Conservation (phyloP, 805 yeast species). For the Vanderwaltozyma verrucispora region DNA sequence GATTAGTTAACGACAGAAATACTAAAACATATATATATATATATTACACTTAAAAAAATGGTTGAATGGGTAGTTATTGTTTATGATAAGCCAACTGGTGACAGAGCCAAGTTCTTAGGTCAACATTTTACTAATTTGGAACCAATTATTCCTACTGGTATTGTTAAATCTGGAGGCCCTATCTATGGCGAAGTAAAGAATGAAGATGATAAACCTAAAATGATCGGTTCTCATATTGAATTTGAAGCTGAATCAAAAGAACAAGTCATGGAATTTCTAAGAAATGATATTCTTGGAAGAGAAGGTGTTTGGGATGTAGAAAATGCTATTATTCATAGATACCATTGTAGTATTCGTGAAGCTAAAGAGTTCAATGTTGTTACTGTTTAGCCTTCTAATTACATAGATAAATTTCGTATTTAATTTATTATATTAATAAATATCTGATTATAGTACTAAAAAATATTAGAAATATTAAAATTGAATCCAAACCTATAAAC, state of each 20-base stretch:
- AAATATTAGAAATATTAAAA: too few relatives aligned
- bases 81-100: slow-evolving; percentile 57
- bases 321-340: slow-evolving; percentile 48
- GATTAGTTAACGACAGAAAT: too few relatives aligned
- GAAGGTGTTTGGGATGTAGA: slow-evolving; percentile 72
- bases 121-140: slow-evolving; percentile 44
- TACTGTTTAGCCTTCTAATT: too few relatives aligned
- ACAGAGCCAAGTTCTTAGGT: slow-evolving; percentile 42
- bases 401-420: too few relatives aligned
- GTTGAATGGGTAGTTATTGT: slow-evolving; percentile 61
- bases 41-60: slow-evolving; percentile 24
- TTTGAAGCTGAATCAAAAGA: slow-evolving; percentile 54
- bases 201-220: slow-evolving; percentile 33
- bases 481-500: too few relatives aligned
- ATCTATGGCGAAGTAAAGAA: slow-evolving; percentile 38
- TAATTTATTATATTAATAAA: too few relatives aligned
- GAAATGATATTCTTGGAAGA: slow-evolving; percentile 50
- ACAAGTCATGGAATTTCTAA: slow-evolving; percentile 53
- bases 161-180: slow-evolving; percentile 42
- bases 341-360: slow-evolving; percentile 37
- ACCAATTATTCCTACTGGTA: slow-evolving; percentile 32
- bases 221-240: slow-evolving; percentile 50
- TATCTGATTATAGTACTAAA: too few relatives aligned
- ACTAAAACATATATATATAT: too few relatives aligned
- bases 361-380: too few relatives aligned